Conservation (phyloP, 768 basidiomycete genomes). For the Auricularia heimuer region DNA sequence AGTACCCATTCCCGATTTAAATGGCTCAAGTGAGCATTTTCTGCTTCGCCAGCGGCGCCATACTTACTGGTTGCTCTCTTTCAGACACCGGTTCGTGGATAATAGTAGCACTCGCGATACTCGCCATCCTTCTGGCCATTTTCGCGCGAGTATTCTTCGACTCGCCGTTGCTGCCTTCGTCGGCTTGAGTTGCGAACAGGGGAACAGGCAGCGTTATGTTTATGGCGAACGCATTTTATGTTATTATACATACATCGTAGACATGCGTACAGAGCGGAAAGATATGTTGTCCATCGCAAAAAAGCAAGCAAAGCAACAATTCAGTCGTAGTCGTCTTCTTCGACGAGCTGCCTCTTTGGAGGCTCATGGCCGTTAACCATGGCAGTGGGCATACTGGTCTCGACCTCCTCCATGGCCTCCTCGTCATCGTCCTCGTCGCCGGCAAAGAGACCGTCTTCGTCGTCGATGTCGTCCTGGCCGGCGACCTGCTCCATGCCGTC, state of each 20-base stretch:
- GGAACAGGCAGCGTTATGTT: not conserved
- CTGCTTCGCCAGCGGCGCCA: not conserved
- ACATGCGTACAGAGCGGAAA: not conserved
- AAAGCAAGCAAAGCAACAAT: not conserved
- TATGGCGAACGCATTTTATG: not conserved
- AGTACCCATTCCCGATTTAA: constrained; percentile 55
- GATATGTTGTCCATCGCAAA: not conserved
- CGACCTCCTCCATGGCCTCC: constrained; percentile 74
- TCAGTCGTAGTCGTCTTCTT: constrained; percentile 81
- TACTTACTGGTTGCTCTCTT: not conserved
- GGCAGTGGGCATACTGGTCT: constrained; percentile 15
- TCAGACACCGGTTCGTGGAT: constrained; percentile 9
- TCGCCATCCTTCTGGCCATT: constrained; percentile 19
- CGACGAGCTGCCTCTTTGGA: constrained; percentile 64
- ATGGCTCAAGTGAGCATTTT: constrained; percentile 32
- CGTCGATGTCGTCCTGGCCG: constrained; percentile 38
- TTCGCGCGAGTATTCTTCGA: constrained; percentile 9
- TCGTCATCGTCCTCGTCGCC: constrained; percentile 67
- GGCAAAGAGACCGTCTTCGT: constrained; percentile 69
- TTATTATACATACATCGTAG: not conserved
- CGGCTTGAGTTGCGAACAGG: not conserved
- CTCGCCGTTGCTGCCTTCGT: not conserved
- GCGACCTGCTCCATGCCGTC: constrained; percentile 22
- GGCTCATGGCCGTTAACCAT: not conserved
- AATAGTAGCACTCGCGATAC: constrained; percentile 14